These are phyloP conservation scores for Lactarius sanguifluus DNA, from an alignment of 768 basidiomycete genomes.

Conservation along the genomic window DNA sequence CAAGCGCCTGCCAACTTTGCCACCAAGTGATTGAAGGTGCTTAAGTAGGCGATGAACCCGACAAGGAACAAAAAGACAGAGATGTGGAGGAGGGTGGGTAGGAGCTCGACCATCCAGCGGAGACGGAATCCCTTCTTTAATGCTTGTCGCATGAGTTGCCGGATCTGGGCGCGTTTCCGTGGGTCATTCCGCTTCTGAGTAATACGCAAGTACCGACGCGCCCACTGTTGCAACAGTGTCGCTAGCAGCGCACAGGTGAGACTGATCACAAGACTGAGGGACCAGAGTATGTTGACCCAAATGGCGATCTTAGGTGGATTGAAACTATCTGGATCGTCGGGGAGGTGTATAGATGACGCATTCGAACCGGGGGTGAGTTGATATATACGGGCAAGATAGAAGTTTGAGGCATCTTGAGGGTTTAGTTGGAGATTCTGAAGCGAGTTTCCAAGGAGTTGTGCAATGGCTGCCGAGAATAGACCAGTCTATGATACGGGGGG, in stretches of 20 bases:
- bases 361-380: conserved; percentile 3
- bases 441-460: background rate
- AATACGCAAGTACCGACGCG: background rate
- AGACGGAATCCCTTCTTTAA: background rate
- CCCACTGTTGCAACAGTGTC: background rate
- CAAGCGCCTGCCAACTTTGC: background rate
- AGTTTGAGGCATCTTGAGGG: background rate
- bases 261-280: background rate
- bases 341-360: background rate
- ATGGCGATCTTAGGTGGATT: background rate
- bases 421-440: background rate
- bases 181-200: background rate
- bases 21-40: background rate
- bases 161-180: background rate
- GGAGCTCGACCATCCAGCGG: background rate
- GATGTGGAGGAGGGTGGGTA: conserved; percentile 1
- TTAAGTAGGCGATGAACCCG: background rate
- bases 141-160: background rate
- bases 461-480: conserved; percentile 5
- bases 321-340: background rate
- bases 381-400: conserved; percentile 10
- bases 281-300: background rate
- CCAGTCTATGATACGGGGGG: too few species aligned
- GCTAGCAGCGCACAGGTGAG: background rate
- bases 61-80: conserved; percentile 11